phyloP scores from a whole-genome alignment of 2,329 filamentous ascomycete species.

The Sporothrix globosa region DNA sequence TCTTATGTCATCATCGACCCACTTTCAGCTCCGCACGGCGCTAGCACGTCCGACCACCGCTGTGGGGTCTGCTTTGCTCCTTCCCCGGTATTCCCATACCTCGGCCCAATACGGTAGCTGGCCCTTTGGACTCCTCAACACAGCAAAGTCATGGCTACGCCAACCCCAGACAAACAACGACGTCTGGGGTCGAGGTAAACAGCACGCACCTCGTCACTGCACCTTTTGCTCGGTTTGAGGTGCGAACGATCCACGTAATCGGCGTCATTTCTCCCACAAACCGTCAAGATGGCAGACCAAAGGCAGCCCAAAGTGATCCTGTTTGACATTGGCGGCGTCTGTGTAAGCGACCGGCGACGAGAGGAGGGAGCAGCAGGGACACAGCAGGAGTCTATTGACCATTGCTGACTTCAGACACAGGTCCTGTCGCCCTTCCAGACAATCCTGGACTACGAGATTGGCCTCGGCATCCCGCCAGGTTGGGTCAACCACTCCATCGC shows the following conservation, averaged over 20 bases:
- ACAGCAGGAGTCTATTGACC: constrained; percentile 29
- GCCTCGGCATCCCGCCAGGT: constrained; percentile 75
- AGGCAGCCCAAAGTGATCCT: constrained; percentile 72
- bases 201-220: background rate
- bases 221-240: background rate
- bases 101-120: constrained; percentile 31
- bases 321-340: constrained; percentile 96
- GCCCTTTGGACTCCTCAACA: background rate
- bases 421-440: constrained; percentile 90
- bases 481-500: constrained; percentile 94
- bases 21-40: background rate
- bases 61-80: constrained; percentile 2
- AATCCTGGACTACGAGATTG: constrained; percentile 86
- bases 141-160: constrained; percentile 38
- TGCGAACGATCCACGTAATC: no score
- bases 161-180: constrained; percentile 33
- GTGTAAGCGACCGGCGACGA: constrained; percentile 64
- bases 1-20: background rate
- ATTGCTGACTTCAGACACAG: constrained; percentile 49
- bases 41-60: constrained; percentile 1
- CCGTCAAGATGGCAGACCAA: constrained; percentile 46
- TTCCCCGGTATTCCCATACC: constrained; percentile 25
- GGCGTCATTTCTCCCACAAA: background rate
- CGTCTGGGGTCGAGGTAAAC: constrained; percentile 10
- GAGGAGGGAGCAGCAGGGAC: background rate